Base-by-base conservation (phyloP, 495 filamentous ascomycete species). In the Umbilicaria muhlenbergii region DNA sequence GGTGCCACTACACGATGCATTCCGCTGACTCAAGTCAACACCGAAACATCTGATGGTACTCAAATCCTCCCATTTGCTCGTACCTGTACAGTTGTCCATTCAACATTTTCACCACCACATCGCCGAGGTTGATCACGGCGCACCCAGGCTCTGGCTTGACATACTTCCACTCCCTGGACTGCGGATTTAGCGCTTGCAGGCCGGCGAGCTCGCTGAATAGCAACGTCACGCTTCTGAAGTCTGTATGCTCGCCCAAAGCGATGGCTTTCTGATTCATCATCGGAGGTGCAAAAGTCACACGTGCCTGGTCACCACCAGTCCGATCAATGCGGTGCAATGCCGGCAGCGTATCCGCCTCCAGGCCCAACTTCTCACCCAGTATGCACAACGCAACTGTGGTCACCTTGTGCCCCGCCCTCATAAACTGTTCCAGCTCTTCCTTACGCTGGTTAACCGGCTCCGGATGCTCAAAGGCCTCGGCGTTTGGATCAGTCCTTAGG, bases 111-210 rank as follows among this genome's bases (percentile, higher is more conserved):
- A 73, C 70, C 59, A 79, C 67, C 8, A 75, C 72, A 43, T 83
- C 79, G 1, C 77, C 78, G 0, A 83, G 63, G 42, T 83, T 82
- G 39, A 81, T 60, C 31, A 83, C 72, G 8, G 66, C 67, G 40
- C 73, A 69, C 0, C 75, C 72, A 3, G 61, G 64, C 12, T 77
- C 50, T 0, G 79, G 77, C 28, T 64, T 59, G 12, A 83, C 74
- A 54, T 73, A 80, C 2, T 61, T 49, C 77, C 77, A 81, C 24
- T 69, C 58, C 12, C 64, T 59, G 0, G 44, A 49, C 6, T 62
- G 63, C 6, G 71, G 70, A 0, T 64, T 64, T 32, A 65, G 65
- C 13, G 78, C 69, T 44, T 80, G 74, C 7, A 78, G 61, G 0
- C 76, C 74, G 15, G 73, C 73, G 2, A 78, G 62, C 38, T 71